Percentiles rank a stretch among this genome's conserved stretches.
Evolutionary conservation across 129 eudicot species (phyloP).

Genomic region (Deinandra increscens): DNA sequence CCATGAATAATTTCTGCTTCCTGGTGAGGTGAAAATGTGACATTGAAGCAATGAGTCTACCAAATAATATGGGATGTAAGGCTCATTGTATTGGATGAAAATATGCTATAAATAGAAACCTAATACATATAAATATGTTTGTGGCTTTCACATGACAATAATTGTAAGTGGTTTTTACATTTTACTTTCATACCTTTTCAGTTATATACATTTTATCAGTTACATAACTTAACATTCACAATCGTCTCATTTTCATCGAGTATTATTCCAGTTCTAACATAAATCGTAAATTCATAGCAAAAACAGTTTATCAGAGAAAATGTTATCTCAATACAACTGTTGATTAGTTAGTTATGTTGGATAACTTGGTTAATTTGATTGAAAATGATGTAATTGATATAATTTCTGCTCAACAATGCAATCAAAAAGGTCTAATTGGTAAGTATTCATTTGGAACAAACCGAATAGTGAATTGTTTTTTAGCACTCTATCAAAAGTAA

Average conservation of each 20-base stretch:
- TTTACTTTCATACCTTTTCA: background rate
- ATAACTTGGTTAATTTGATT: background rate
- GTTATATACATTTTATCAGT: background rate
- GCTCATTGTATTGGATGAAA: too few species aligned
- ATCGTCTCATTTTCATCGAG: background rate
- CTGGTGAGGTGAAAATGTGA: background rate
- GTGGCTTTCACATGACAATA: background rate
- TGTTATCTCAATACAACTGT: background rate
- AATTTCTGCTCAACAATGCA: too few species aligned
- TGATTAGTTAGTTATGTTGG: too few species aligned
- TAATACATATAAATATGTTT: background rate
- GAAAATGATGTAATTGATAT: background rate
- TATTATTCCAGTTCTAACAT: background rate
- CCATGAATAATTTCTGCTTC: constrained; percentile 6
- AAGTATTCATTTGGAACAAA: too few species aligned
- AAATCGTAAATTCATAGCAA: background rate
- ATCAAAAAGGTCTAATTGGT: too few species aligned
- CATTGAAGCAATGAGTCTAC: constrained; percentile 17
- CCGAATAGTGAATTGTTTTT: too few species aligned
- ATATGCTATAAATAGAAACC: background rate
- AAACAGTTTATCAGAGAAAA: background rate
- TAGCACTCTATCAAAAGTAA: too few species aligned
- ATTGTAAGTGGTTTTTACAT: constrained; percentile 12
- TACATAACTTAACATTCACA: background rate
- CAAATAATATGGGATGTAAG: background rate